phyloP scores from a whole-genome alignment of 306 rosid species.

The Delonix regia region DNA sequence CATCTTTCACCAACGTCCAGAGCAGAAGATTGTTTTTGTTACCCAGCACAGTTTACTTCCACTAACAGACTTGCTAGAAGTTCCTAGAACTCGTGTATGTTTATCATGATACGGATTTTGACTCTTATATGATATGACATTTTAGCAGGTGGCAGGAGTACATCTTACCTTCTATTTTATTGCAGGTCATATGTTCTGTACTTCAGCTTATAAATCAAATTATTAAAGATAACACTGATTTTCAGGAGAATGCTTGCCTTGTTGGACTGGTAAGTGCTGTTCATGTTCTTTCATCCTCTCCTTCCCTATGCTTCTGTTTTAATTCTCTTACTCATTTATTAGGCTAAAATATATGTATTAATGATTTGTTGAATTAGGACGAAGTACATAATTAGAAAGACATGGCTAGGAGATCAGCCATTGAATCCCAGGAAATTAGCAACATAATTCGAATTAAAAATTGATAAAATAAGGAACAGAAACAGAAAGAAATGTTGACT shows the following conservation, averaged over 20 bases:
- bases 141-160: conserved; percentile 22
- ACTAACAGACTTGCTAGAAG: conserved; percentile 84
- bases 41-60: conserved; percentile 97
- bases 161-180: conserved; percentile 27
- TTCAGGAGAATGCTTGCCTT: conserved; percentile 96
- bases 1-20: conserved; percentile 85
- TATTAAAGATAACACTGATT: conserved; percentile 82
- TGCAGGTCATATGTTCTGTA: conserved; percentile 93
- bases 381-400: too few species aligned
- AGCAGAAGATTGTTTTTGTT: conserved; percentile 91
- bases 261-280: conserved; percentile 86
- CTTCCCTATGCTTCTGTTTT: conserved; percentile 19
- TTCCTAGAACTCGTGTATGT: conserved; percentile 86
- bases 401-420: too few species aligned
- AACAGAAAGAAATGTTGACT: too few species aligned
- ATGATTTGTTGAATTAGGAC: conserved; percentile 16
- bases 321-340: conserved; percentile 13
- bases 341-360: conserved; percentile 15
- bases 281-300: conserved; percentile 22
- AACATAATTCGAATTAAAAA: too few species aligned
- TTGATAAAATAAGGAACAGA: too few species aligned
- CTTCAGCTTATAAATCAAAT: conserved; percentile 96
- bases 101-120: conserved; percentile 22
- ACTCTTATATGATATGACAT: conserved; percentile 16
- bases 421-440: too few species aligned